These are phyloP conservation scores for Neocatenulostroma microsporum DNA, from an alignment of 2,329 filamentous ascomycete species.

Conservation along the genomic window DNA sequence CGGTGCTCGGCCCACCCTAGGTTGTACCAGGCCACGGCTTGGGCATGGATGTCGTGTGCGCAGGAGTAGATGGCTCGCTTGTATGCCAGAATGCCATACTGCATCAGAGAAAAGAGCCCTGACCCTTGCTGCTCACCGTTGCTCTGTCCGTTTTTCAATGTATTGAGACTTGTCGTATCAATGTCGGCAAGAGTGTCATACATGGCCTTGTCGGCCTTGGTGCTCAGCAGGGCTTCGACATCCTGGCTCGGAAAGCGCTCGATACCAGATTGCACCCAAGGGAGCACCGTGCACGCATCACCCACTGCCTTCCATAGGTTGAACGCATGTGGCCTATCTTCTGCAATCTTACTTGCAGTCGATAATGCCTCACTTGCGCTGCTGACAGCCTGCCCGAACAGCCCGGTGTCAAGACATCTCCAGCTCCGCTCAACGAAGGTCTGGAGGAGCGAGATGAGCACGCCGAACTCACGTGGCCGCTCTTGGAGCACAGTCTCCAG, in stretches of 20 bases:
- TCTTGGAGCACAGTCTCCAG: constrained; percentile 65
- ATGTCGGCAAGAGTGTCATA: constrained; percentile 58
- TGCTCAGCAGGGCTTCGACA: constrained; percentile 52
- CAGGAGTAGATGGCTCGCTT: constrained; percentile 75
- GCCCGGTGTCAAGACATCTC: constrained; percentile 68
- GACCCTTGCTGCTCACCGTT: constrained; percentile 21
- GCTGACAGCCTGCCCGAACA: constrained; percentile 74
- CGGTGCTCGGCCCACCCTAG: constrained; percentile 88
- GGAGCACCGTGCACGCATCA: constrained; percentile 80
- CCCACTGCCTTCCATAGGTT: constrained; percentile 93
- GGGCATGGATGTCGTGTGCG: constrained; percentile 69
- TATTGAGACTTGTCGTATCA: constrained; percentile 49
- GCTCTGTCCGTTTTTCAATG: constrained; percentile 7
- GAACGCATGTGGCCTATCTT: constrained; percentile 62
- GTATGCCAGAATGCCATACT: constrained; percentile 65
- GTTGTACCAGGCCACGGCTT: constrained; percentile 96
- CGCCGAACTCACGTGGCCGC: constrained; percentile 70
- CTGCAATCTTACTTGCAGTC: constrained; percentile 56
- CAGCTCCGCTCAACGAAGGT: constrained; percentile 76
- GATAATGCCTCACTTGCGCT: constrained; percentile 62
- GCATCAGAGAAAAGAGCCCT: constrained; percentile 50
- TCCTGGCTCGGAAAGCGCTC: constrained; percentile 53
- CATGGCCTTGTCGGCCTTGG: constrained; percentile 45
- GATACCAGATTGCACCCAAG: constrained; percentile 62
- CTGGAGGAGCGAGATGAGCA: constrained; percentile 79